Conservation (phyloP, 371 early-diverging fungal species). For the Fennellomyces sp. region DNA sequence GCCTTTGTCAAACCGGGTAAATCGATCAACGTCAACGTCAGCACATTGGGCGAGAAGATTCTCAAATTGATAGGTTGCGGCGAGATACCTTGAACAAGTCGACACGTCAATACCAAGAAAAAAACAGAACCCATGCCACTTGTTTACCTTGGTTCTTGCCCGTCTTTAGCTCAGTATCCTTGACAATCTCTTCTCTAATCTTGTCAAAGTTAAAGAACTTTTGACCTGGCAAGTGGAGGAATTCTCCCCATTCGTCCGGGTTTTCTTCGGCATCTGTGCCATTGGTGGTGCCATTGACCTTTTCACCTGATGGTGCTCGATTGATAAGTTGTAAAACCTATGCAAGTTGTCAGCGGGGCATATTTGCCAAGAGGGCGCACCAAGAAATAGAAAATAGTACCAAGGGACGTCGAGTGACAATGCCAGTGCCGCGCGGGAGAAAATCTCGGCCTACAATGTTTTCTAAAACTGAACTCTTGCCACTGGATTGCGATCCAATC, state of each 20-base stretch:
- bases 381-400: constrained; percentile 37
- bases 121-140: background rate
- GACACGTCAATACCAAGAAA: background rate
- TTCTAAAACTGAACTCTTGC: constrained; percentile 99
- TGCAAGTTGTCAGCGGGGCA: background rate
- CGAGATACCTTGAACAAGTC: constrained; percentile 91
- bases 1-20: constrained; percentile 97
- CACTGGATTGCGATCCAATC: constrained; percentile 96
- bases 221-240: constrained; percentile 92
- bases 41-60: constrained; percentile 93
- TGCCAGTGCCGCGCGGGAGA: constrained; percentile 96
- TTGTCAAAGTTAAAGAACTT: constrained; percentile 93
- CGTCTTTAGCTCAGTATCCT: constrained; percentile 92
- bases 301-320: constrained; percentile 38
- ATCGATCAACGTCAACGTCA: constrained; percentile 98
- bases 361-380: too few species aligned
- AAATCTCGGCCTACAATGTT: constrained; percentile 99
- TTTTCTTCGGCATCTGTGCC: constrained; percentile 47
- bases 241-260: constrained; percentile 96
- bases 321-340: constrained; percentile 96
- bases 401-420: constrained; percentile 94
- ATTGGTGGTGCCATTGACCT: constrained; percentile 18
- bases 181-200: constrained; percentile 93
- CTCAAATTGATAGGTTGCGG: constrained; percentile 95
- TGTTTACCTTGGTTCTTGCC: constrained; percentile 88